Evolutionary conservation across 2,329 filamentous ascomycete genomes (phyloP), one percentile per base, ranked within the genome.

Genomic region (Emericellopsis atlantica): DNA sequence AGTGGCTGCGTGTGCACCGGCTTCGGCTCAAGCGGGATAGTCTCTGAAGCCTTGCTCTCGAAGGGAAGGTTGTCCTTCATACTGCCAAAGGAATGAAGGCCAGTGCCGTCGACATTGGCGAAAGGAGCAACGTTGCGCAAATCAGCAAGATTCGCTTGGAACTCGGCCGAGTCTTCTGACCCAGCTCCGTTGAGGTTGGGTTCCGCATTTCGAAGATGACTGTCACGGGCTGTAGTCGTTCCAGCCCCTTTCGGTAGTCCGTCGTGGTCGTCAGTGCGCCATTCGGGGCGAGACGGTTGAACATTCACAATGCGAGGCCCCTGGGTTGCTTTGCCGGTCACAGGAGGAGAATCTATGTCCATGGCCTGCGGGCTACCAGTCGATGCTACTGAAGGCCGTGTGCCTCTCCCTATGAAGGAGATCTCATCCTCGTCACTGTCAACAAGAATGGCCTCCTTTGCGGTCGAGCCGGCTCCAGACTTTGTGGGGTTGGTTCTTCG

Each of bases 401-500:
- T 6, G 52, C 59, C 57, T 32, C 53, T 45, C 59, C 60, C 56
- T 32, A 60, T 46, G 6, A 55, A 50, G 5, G 45, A 49, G 64
- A 36, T 67, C 66, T 7, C 65, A 35, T 67, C 66, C 6, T 66
- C 65, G 32, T 63, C 69, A 40, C 62, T 69, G 39, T 69, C 65
- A 24, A 69, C 64, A 6, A 70, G 62, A 31, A 63, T 64, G 2
- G 67, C 63, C 11, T 58, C 64, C 3, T 38, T 34, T 15, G 34
- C 31, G 10, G 23, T 32, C 5, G 37, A 33, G 5, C 67, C 69
- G 7, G 61, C 56, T 2, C 62, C 65, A 47, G 63, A 59, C 52
- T 74, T 78, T 5, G 70, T 67, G 31, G 74, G 70, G 54, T 74
- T 81, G 0, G 72, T 65, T 53, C 77, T 81, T 58, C 74, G 80